Base-by-base conservation (phyloP, 225 moss, liverwort and hornwort genomes). In the Physcomitrium patens region DNA sequence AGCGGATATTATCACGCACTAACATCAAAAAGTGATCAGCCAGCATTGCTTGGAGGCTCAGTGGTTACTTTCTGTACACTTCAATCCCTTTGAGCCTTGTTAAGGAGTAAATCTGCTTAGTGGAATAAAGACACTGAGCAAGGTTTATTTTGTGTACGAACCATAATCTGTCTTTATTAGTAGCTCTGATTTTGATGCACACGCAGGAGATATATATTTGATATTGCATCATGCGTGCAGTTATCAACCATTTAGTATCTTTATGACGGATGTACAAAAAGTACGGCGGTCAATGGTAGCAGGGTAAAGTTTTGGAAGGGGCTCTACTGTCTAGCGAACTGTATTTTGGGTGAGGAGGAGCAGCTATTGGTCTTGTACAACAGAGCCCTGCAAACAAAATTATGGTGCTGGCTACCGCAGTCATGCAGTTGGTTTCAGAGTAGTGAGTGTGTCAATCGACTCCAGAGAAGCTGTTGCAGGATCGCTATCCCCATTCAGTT, bases 1-100 rank as follows among this genome's bases (percentile, higher is more conserved):
- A 97, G 89, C 91, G 96, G 60, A 94, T 97, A 55, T 82, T 97
- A 45, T 91, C 94, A 61, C 94, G 94, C 76, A 94, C 92, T 1
- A 97, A 94, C 67, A 84, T 97, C 27, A 97, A 97, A 71, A 97
- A 93, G 85, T 97, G 91, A 91, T 15, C 22, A 77, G 71, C 61
- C 70, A 60, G 47, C 68, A 47, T 61, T 48, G 41, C 54, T 63
- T 72, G 49, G 69, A 67, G 85, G 82, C 59, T 53, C 51, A 53
- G 63, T 69, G 76, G 81, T 72, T 71, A 74, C 60, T 65, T 76
- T 72, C 72, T 73, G 79, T 81, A 74, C 76, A 87, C 81, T 76
- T 71, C 17, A 78, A 75, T 78, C 76, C 68, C 79, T 83, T 72
- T 72, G 81, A 69, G 55, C 80, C 70, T 77, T 69, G 79, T 82